phyloP scores from a whole-genome alignment of 75 land plant species.

The Ceratopteris richardii region DNA sequence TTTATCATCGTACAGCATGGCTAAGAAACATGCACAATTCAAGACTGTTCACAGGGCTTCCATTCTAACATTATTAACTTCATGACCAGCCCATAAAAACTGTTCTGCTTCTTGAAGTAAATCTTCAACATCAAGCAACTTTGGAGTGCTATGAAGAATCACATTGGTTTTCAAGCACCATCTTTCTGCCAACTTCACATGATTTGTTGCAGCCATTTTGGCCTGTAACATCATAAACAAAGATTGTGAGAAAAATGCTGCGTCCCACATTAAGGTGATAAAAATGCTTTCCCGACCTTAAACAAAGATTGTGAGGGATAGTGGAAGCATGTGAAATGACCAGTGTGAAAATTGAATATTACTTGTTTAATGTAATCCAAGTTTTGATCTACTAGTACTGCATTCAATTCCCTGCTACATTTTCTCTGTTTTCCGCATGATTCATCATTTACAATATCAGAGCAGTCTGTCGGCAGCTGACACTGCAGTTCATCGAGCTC shows the following conservation, averaged over 20 bases:
- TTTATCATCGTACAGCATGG: background rate
- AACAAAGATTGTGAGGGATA: background rate
- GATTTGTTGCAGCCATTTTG: slow-evolving; percentile 33
- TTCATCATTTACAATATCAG: background rate
- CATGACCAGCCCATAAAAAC: slow-evolving; percentile 93
- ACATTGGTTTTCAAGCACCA: slow-evolving; percentile 43
- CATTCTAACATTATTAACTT: slow-evolving; percentile 62
- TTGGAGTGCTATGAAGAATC: slow-evolving; percentile 29
- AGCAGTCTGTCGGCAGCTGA: background rate
- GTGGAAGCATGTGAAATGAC: background rate
- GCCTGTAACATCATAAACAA: slow-evolving; percentile 30
- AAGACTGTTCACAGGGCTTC: background rate
- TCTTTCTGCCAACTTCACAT: slow-evolving; percentile 54
- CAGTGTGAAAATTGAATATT: background rate
- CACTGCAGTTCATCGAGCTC: slow-evolving; percentile 61
- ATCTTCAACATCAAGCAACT: slow-evolving; percentile 20
- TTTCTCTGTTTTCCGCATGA: background rate
- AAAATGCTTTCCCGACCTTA: background rate
- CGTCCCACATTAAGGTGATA: no score
- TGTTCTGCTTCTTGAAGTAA: slow-evolving; percentile 69
- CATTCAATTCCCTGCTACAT: background rate
- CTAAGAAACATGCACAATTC: background rate
- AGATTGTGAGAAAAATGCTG: no score
- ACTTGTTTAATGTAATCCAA: background rate
- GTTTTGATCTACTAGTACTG: background rate